phyloP scores from a whole-genome alignment of 176 grass and related monocot species.

The Eleusine indica region DNA sequence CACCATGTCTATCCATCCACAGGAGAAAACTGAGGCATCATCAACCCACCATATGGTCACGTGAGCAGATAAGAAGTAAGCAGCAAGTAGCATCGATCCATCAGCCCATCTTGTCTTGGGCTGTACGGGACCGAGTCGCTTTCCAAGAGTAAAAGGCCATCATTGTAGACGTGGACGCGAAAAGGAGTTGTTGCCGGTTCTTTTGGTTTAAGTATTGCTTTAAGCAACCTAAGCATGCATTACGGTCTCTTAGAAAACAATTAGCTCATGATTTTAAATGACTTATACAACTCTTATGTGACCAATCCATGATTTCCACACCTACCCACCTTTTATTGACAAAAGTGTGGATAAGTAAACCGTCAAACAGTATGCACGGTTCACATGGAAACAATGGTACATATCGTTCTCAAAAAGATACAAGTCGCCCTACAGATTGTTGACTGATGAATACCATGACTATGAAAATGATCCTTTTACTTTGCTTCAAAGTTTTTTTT shows the following conservation, averaged over 20 bases:
- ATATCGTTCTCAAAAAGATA: background rate
- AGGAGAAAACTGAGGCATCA: conserved; percentile 9
- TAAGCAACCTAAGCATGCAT: background rate
- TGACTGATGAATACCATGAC: no score
- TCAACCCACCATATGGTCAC: background rate
- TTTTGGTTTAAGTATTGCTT: background rate
- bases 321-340: background rate
- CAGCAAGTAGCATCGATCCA: background rate
- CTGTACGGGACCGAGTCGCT: background rate
- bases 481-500: background rate
- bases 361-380: background rate
- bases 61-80: conserved; percentile 12
- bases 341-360: background rate
- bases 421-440: no score
- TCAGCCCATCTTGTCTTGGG: conserved; percentile 6
- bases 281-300: background rate
- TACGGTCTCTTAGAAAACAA: background rate
- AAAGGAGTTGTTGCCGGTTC: background rate
- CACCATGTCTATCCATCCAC: conserved; percentile 15
- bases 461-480: background rate
- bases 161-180: conserved; percentile 6
- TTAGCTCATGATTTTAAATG: background rate
- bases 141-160: conserved; percentile 20
- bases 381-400: background rate
- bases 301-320: background rate